Conservation (phyloP, 306 rosid species). For the Trichosanthes truncata region DNA sequence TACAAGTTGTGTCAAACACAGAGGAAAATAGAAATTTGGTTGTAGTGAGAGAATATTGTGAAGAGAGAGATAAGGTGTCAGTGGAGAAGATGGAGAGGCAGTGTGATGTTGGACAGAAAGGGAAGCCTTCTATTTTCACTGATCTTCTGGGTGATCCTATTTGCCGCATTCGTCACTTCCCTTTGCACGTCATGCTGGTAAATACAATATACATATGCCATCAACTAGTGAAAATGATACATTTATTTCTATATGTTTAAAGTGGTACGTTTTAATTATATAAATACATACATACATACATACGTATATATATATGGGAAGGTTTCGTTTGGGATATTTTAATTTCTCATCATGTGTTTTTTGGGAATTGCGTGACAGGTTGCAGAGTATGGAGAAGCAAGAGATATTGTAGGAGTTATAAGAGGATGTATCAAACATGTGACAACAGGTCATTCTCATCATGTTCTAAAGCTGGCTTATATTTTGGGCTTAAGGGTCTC, state of each 20-base stretch:
- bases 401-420: constrained; percentile 65
- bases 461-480: constrained; percentile 58
- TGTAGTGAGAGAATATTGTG: constrained; percentile 49
- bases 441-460: constrained; percentile 41
- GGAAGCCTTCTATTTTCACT: constrained; percentile 68
- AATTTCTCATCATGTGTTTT: not conserved
- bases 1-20: constrained; percentile 2
- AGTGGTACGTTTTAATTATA: not conserved
- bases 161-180: constrained; percentile 71
- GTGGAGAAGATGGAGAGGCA: constrained; percentile 71
- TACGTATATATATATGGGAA: not conserved
- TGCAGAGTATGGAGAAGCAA: constrained; percentile 70
- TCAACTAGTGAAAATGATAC: constrained; percentile 5
- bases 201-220: constrained; percentile 8
- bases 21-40: constrained; percentile 1
- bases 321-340: not conserved
- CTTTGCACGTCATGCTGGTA: constrained; percentile 80
- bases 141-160: constrained; percentile 87
- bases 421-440: constrained; percentile 87
- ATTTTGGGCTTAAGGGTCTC: constrained; percentile 90
- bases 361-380: constrained; percentile 31
- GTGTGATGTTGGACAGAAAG: constrained; percentile 64
- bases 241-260: not conserved
- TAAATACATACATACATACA: not conserved
- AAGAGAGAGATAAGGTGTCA: constrained; percentile 46